Conservation (phyloP, 495 filamentous ascomycete genomes). For the Aspergillus wentii region DNA sequence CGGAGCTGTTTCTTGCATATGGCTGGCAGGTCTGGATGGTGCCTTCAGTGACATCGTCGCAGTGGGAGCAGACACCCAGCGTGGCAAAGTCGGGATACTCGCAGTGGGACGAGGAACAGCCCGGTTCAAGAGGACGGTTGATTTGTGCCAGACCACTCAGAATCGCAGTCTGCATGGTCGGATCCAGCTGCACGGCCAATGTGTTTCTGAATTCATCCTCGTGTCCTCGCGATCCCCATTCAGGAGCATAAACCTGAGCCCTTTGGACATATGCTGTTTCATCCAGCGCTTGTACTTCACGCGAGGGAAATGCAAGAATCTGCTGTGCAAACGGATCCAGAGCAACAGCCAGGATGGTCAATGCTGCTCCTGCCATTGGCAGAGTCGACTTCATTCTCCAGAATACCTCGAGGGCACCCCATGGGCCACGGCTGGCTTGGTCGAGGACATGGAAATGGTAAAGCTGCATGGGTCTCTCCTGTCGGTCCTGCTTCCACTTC, state of each 20-base stretch:
- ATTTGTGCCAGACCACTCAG: background rate
- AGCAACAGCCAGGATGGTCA: conserved; percentile 3
- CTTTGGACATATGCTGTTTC: background rate
- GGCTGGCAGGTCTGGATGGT: background rate
- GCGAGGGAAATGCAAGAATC: conserved; percentile 3
- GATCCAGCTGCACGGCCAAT: background rate
- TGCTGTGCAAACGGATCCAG: conserved; percentile 10
- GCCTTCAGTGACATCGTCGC: background rate
- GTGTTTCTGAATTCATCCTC: too few species aligned
- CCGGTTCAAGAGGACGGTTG: background rate
- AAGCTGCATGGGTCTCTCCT: background rate
- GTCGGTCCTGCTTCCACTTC: conserved; percentile 5
- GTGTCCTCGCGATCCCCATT: background rate
- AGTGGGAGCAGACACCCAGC: background rate
- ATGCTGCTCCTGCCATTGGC: background rate
- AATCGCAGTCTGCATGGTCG: background rate
- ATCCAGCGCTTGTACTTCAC: background rate
- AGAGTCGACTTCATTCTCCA: background rate
- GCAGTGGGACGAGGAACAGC: background rate
- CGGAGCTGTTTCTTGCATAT: background rate
- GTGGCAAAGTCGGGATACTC: background rate
- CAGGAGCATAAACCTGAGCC: background rate
- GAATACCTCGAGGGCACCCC: conserved; percentile 3
- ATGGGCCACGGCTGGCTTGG: conserved; percentile 6
- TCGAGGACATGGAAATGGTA: conserved; percentile 7